phyloP scores from a whole-genome alignment of 2,329 filamentous ascomycete species.

The Coniochaeta prunicola region DNA sequence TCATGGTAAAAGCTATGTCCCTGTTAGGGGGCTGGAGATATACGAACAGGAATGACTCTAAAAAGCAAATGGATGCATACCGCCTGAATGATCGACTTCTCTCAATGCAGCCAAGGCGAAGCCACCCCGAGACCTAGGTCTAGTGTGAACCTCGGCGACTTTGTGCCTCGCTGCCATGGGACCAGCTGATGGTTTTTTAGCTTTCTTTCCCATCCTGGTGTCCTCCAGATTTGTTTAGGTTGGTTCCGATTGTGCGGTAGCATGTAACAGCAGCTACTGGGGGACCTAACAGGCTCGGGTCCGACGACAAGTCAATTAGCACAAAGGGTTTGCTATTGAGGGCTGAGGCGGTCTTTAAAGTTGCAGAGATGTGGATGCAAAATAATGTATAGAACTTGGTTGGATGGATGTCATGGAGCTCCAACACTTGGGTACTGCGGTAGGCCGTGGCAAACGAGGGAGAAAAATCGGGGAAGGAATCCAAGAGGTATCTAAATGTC shows the following conservation, averaged over 20 bases:
- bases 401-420: too few relatives aligned
- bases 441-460: too few relatives aligned
- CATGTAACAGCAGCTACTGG: neutral
- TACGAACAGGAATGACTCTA: neutral
- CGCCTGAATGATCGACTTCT: conserved; percentile 4
- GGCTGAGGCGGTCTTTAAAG: neutral
- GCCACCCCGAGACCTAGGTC: neutral
- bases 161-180: neutral
- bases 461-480: too few relatives aligned
- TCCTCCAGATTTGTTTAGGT: neutral
- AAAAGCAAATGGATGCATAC: conserved; percentile 4
- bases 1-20: conserved; percentile 29
- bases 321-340: neutral
- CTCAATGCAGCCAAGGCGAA: conserved; percentile 6
- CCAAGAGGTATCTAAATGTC: too few relatives aligned
- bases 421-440: too few relatives aligned
- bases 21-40: neutral
- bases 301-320: neutral
- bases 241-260: neutral
- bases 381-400: too few relatives aligned
- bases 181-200: neutral
- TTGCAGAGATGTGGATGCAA: too few relatives aligned
- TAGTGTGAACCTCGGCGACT: neutral
- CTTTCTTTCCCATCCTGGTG: neutral
- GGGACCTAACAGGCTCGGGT: neutral